phyloP scores from a whole-genome alignment of 495 filamentous ascomycete genomes.

The Bacidia gigantensis region DNA sequence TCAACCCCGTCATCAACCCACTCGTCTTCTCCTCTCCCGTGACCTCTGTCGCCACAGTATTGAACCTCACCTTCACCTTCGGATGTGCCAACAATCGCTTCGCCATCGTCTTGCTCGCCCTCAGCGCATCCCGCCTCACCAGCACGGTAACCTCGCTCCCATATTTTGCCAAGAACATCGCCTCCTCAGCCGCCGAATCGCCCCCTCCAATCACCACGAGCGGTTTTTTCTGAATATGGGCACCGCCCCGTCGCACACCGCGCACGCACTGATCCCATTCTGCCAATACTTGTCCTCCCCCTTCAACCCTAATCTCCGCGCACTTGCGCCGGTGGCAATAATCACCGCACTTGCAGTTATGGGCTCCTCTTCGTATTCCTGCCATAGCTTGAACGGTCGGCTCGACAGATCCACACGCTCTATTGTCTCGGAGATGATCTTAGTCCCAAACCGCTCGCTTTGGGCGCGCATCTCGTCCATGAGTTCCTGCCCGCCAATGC shows the following conservation, averaged over 20 bases:
- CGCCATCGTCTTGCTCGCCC: slow-evolving; percentile 86
- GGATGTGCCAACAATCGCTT: slow-evolving; percentile 65
- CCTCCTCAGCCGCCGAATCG: slow-evolving; percentile 95
- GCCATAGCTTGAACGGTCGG: slow-evolving; percentile 84
- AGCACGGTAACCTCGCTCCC: slow-evolving; percentile 87
- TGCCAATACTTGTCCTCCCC: slow-evolving; percentile 95
- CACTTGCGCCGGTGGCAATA: slow-evolving; percentile 90
- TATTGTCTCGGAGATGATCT: slow-evolving; percentile 86
- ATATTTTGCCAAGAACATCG: slow-evolving; percentile 95
- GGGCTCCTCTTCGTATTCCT: slow-evolving; percentile 55
- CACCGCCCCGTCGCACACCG: slow-evolving; percentile 93
- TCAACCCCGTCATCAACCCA: slow-evolving; percentile 73
- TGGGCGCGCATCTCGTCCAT: slow-evolving; percentile 96
- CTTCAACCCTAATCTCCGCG: slow-evolving; percentile 63
- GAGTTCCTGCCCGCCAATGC: slow-evolving; percentile 68
- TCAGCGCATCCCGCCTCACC: slow-evolving; percentile 70
- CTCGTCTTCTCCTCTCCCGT: slow-evolving; percentile 60
- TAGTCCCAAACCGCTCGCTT: slow-evolving; percentile 79
- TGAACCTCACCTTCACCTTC: slow-evolving; percentile 80
- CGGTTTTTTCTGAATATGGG: slow-evolving; percentile 96
- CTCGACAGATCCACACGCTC: slow-evolving; percentile 71
- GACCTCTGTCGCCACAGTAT: slow-evolving; percentile 66
- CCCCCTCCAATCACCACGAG: slow-evolving; percentile 93
- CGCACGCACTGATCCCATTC: slow-evolving; percentile 89
- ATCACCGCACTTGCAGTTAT: slow-evolving; percentile 84